phyloP scores from a whole-genome alignment of 169 alveolate genomes.

The Eimeria sp. region DNA sequence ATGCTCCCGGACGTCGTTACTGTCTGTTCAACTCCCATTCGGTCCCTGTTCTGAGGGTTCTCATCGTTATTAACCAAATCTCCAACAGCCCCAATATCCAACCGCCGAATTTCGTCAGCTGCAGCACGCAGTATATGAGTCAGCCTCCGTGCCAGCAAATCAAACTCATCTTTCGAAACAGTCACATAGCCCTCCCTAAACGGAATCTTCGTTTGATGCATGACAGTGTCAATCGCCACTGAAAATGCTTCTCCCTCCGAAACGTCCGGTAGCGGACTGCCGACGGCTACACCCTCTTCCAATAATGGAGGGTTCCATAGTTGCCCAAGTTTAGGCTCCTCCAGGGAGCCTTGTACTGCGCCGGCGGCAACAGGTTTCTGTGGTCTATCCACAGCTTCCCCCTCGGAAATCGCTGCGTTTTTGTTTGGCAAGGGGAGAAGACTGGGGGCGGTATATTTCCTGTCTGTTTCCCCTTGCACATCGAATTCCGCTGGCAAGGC shows the following conservation, averaged over 20 bases:
- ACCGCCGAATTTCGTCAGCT: slow-evolving; percentile 31
- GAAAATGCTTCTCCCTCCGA: background rate
- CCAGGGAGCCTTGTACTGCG: background rate
- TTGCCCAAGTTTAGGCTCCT: background rate
- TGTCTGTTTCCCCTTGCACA: background rate
- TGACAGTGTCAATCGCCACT: background rate
- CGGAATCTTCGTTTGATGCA: background rate
- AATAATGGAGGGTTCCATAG: background rate
- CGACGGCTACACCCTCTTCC: background rate
- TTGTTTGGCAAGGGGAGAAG: background rate
- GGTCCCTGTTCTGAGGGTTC: background rate
- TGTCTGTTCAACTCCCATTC: background rate
- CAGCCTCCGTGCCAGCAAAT: background rate
- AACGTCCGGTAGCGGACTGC: slow-evolving; percentile 5
- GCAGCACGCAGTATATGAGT: slow-evolving; percentile 17
- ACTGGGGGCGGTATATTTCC: background rate
- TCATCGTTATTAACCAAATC: background rate
- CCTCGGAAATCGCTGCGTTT: background rate
- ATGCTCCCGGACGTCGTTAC: background rate
- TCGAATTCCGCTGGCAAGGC: background rate
- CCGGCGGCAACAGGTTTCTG: slow-evolving; percentile 1
- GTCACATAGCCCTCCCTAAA: background rate
- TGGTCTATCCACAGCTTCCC: background rate
- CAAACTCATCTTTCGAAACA: slow-evolving; percentile 17
- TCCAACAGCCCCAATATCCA: background rate